Evolutionary conservation across 345 rosid genomes (phyloP), one percentile per base, ranked within the genome.

Genomic region (Eucalyptus polybractea): DNA sequence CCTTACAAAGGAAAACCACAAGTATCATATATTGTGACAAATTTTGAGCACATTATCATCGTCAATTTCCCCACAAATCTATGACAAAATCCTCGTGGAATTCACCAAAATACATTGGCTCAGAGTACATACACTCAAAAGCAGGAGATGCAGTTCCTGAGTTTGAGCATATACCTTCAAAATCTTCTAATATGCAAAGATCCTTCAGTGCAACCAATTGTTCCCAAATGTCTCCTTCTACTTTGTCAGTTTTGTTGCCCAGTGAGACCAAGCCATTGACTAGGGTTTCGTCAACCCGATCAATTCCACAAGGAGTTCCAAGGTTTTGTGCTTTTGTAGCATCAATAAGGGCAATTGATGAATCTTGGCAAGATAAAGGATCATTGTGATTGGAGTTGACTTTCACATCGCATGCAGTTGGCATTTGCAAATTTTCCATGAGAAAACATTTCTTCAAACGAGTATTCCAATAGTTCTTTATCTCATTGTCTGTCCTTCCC

Each of bases 391-490:
- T 86, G 44, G 45, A 50, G 29, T 50, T 6, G 37, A 56, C 45
- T 50, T 86, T 86, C 44, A 31, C 16, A 56, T 86, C 62, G 60
- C 45, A 21, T 10, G 83, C 62, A 86, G 50, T 51, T n/a, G 45
- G 44, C 62, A 51, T 53, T 40, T 37, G 14, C 83, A 76, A 76
- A 76, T 37, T 76, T 37, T 76, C 83, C 47, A 10, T 2, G 47
- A 11, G 15, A 11, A 37, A 76, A 6, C 45, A 85, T 67, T 86
- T 89, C 89, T 81, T 88, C 54, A 88, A 88, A 40, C 83, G 86
- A 47, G 80, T 49, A 69, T 90, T 89, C 90, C 90, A 89, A 14
- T 89, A 89, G 50, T 89, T 89, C 56, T 89, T 89, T 45, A 89
- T 80, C 37, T 89, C 88, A 42, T 89, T 89, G 85, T 89, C 90